Percentiles rank a stretch among this genome's conserved stretches.
Evolutionary conservation across 441 rosid species (phyloP).

Genomic region (Cnidoscolus chayamansa): DNA sequence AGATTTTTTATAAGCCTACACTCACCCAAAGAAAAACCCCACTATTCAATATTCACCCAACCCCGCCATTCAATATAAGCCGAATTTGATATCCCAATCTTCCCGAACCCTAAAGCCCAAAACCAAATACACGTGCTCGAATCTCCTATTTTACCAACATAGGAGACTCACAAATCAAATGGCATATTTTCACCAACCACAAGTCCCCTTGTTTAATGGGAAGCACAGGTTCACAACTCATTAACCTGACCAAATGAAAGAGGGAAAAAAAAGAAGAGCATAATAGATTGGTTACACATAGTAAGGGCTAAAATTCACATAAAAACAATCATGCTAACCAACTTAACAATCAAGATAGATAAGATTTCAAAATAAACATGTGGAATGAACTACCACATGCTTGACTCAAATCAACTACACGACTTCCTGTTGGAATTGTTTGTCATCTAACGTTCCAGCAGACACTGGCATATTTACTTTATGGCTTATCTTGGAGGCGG

Average conservation of each 20-base stretch:
- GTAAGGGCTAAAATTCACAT: background rate
- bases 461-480: constrained; percentile 23
- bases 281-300: background rate
- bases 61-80: too few relatives aligned
- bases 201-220: background rate
- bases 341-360: constrained; percentile 9
- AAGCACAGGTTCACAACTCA: background rate
- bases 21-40: too few relatives aligned
- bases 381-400: constrained; percentile 21
- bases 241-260: background rate
- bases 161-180: background rate
- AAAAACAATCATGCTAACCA: background rate
- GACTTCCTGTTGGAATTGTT: constrained; percentile 18
- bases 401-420: constrained; percentile 14
- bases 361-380: constrained; percentile 19
- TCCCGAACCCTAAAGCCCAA: too few relatives aligned
- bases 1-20: too few relatives aligned
- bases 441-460: background rate
- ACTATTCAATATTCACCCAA: too few relatives aligned
- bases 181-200: too few relatives aligned
- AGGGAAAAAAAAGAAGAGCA: background rate
- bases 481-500: constrained; percentile 34
- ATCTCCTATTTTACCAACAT: too few relatives aligned
- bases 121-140: too few relatives aligned
- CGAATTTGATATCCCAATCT: too few relatives aligned